phyloP scores from a whole-genome alignment of 179 eudicot genomes.

The Beta corolliflora region DNA sequence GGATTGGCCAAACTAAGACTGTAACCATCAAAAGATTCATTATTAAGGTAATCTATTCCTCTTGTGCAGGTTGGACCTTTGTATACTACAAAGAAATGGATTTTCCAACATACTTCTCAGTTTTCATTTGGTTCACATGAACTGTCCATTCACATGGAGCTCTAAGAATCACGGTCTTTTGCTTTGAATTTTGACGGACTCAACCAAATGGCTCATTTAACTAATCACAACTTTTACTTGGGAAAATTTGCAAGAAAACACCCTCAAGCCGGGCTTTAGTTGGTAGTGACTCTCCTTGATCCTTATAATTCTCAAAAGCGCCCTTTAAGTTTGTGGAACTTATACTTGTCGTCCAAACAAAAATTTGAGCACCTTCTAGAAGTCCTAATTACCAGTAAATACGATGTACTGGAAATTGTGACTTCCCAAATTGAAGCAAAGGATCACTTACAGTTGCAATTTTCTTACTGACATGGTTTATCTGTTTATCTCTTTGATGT shows the following conservation, averaged over 20 bases:
- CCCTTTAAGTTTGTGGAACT: too few species aligned
- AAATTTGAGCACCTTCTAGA: not conserved
- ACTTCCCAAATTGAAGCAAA: not conserved
- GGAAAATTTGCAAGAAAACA: too few species aligned
- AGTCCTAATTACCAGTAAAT: not conserved
- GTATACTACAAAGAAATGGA: not conserved
- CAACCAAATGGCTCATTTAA: not conserved
- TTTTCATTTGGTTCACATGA: not conserved
- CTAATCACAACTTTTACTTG: not conserved
- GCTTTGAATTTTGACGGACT: not conserved
- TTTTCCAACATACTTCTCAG: not conserved
- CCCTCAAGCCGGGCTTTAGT: too few species aligned
- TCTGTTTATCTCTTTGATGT: not conserved
- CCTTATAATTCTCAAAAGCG: too few species aligned
- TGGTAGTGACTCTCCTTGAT: too few species aligned
- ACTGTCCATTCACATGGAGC: not conserved
- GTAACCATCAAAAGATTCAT: constrained; percentile 88
- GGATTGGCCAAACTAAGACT: constrained; percentile 89
- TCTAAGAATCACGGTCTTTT: not conserved
- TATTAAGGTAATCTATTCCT: constrained; percentile 60
- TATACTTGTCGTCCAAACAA: too few species aligned
- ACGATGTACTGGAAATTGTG: not conserved
- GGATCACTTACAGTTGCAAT: not conserved
- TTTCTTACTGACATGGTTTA: not conserved
- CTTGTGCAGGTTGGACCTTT: not conserved